Conservation (phyloP, 1,284 basidiomycete genomes). For the Termitomyces sp. region DNA sequence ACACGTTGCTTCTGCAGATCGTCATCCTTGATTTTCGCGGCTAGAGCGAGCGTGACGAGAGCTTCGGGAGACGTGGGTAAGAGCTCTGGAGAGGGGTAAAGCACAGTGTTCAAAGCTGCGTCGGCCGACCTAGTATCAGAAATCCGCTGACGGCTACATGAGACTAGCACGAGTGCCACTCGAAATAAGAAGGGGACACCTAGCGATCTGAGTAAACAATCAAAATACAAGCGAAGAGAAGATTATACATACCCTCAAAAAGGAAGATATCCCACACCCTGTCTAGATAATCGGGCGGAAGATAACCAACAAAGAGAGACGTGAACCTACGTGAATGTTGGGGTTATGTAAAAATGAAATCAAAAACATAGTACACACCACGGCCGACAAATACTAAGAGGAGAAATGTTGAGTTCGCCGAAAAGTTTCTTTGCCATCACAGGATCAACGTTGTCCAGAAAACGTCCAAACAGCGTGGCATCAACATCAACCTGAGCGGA, state of each 20-base stretch:
- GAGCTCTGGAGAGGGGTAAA: slow-evolving; percentile 45
- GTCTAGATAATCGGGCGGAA: slow-evolving; percentile 75
- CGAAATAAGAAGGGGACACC: slow-evolving; percentile 81
- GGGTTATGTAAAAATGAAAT: neutral
- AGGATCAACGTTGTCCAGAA: slow-evolving; percentile 67
- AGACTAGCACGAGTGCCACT: slow-evolving; percentile 70
- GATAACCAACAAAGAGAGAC: slow-evolving; percentile 67
- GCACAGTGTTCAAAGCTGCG: slow-evolving; percentile 45
- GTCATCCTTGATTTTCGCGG: slow-evolving; percentile 77
- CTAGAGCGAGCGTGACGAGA: slow-evolving; percentile 57
- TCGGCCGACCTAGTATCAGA: slow-evolving; percentile 47
- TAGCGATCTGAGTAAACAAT: slow-evolving; percentile 22
- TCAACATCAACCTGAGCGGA: slow-evolving; percentile 80
- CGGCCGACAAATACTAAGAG: slow-evolving; percentile 50
- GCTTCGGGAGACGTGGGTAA: slow-evolving; percentile 57
- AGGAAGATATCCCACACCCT: slow-evolving; percentile 88
- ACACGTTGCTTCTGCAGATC: slow-evolving; percentile 71
- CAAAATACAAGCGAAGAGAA: neutral
- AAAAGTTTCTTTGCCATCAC: slow-evolving; percentile 64
- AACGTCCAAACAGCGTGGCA: slow-evolving; percentile 69
- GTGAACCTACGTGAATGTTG: slow-evolving; percentile 48
- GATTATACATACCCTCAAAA: slow-evolving; percentile 69
- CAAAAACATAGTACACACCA: slow-evolving; percentile 41
- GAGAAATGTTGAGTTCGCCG: slow-evolving; percentile 55
- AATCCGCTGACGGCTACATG: slow-evolving; percentile 56